These are phyloP conservation scores for Euptelea pleiosperma DNA, from an alignment of 164 flowering plant genomes.

Conservation along the genomic window DNA sequence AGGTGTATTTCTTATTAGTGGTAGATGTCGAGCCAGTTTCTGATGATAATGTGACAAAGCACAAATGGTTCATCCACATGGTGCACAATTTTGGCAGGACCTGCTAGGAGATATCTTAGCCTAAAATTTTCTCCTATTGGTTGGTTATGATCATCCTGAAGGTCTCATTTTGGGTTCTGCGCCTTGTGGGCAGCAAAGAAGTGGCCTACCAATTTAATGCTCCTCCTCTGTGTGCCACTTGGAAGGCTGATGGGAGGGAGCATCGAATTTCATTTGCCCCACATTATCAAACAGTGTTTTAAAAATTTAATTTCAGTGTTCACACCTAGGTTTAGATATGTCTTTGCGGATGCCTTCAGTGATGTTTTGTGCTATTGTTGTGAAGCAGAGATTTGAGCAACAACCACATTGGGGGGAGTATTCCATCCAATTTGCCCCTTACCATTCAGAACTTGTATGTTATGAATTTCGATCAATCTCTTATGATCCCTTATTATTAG, in stretches of 20 bases:
- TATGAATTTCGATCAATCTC: conserved; percentile 3
- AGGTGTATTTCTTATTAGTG: conserved; percentile 19
- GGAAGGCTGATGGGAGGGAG: neutral
- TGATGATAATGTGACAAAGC: neutral
- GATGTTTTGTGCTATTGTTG: conserved; percentile 5
- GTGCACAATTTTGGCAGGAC: too few species aligned
- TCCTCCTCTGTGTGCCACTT: neutral
- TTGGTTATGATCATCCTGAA: too few species aligned
- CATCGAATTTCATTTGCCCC: neutral
- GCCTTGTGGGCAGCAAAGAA: too few species aligned
- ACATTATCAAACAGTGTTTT: neutral
- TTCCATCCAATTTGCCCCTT: conserved; percentile 67
- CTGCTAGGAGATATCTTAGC: too few species aligned
- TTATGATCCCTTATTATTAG: neutral
- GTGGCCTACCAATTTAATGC: too few species aligned
- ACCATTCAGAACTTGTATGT: conserved; percentile 71
- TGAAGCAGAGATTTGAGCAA: conserved; percentile 70
- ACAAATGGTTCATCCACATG: too few species aligned
- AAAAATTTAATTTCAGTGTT: neutral
- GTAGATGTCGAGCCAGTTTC: neutral
- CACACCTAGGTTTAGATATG: neutral
- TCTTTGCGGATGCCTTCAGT: neutral
- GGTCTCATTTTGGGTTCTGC: too few species aligned
- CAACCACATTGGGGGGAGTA: conserved; percentile 82
- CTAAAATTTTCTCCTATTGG: too few species aligned